Percentiles rank a stretch among this genome's conserved stretches.
phyloP scores from a whole-genome alignment of 1,139 yeast species.

The Hyphopichia wangnamkhiaoensis region DNA sequence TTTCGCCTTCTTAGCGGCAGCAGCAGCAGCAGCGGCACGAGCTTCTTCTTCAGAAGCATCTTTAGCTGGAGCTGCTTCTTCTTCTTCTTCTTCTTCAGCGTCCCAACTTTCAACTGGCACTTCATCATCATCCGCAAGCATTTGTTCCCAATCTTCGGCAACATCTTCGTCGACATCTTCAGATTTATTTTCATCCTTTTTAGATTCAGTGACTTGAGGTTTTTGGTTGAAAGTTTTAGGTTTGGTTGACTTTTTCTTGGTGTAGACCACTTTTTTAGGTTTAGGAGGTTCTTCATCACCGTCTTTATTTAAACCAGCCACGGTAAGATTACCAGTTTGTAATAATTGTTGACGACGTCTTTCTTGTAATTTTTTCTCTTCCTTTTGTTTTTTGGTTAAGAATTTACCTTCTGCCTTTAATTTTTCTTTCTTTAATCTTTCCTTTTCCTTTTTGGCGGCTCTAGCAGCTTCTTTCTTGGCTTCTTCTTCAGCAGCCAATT shows the following conservation, averaged over 20 bases:
- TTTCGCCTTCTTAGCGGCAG: slow-evolving; percentile 24
- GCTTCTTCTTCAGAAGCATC: slow-evolving; percentile 20
- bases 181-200: slow-evolving; percentile 19
- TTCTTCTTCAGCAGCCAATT: slow-evolving; percentile 63
- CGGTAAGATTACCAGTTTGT: slow-evolving; percentile 69
- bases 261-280: slow-evolving; percentile 74
- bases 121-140: slow-evolving; percentile 54
- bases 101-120: slow-evolving; percentile 51
- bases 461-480: slow-evolving; percentile 68
- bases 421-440: slow-evolving; percentile 74
- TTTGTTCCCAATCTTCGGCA: slow-evolving; percentile 68
- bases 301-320: slow-evolving; percentile 62
- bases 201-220: slow-evolving; percentile 16
- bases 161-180: slow-evolving; percentile 44
- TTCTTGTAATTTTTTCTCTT: slow-evolving; percentile 83
- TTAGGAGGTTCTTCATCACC: slow-evolving; percentile 40
- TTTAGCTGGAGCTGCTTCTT: slow-evolving; percentile 14
- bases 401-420: slow-evolving; percentile 91
- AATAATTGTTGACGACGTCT: slow-evolving; percentile 87
- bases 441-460: slow-evolving; percentile 79
- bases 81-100: slow-evolving; percentile 26
- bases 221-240: slow-evolving; percentile 37
- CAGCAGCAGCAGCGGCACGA: slow-evolving; percentile 12
- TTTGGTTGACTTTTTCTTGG: slow-evolving; percentile 64
- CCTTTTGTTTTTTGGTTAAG: slow-evolving; percentile 90